A percentile compares a stretch with the other conserved stretches of the same genome.
Conservation (phyloP, 148 eudicot genomes). For the Pouteria glomerata region DNA sequence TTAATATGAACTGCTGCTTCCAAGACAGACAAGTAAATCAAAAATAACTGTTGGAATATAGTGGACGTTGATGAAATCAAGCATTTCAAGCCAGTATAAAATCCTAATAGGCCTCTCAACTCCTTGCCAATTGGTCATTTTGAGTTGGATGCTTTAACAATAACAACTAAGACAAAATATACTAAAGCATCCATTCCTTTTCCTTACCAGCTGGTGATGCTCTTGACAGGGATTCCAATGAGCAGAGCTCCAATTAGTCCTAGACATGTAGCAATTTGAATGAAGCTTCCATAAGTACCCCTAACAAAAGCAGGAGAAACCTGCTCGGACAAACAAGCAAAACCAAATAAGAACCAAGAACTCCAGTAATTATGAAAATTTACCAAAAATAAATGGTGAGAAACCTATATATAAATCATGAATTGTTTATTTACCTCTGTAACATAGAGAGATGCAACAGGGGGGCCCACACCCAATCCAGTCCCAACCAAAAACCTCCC, state of each 20-base stretch:
- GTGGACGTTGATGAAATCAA: no score
- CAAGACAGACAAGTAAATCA: no score
- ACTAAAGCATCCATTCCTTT: not conserved
- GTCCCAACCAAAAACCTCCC: conserved; percentile 86
- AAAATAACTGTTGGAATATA: no score
- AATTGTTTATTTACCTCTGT: conserved; percentile 55
- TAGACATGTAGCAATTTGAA: conserved; percentile 89
- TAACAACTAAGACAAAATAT: conserved; percentile 1
- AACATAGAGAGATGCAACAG: conserved; percentile 87
- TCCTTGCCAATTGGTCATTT: no score
- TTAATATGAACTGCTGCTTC: not conserved
- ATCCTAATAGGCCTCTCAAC: no score
- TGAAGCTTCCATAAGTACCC: conserved; percentile 97
- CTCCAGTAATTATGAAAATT: not conserved
- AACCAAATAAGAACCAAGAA: not conserved
- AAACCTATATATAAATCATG: not conserved
- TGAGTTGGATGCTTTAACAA: no score
- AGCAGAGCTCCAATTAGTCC: conserved; percentile 70
- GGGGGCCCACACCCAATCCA: conserved; percentile 89
- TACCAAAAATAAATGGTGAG: not conserved
- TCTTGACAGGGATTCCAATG: conserved; percentile 81
- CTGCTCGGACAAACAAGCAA: conserved; percentile 32
- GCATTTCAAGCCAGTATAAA: no score
- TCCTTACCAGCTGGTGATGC: conserved; percentile 60
- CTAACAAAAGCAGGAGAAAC: conserved; percentile 90